Percentiles rank a stretch among this genome's conserved stretches.
phyloP scores from a whole-genome alignment of 352 stramenopile species.

The Globisporangium viniferum region DNA sequence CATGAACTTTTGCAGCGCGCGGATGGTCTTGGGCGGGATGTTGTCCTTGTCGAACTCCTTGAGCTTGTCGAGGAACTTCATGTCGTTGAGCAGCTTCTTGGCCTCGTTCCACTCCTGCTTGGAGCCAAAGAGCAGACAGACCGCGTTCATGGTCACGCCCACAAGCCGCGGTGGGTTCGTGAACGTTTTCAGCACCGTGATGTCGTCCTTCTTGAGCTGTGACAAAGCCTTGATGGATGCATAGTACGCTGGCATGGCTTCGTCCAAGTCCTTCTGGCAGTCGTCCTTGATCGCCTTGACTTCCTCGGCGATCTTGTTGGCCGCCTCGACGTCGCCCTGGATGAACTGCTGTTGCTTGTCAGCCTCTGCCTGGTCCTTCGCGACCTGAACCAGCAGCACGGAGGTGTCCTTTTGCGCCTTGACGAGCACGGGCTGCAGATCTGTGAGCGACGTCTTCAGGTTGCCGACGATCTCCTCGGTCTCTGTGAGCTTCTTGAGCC shows the following conservation, averaged over 20 bases:
- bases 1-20: constrained; percentile 90
- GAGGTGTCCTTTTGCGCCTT: constrained; percentile 89
- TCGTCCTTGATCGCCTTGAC: constrained; percentile 94
- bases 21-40: constrained; percentile 85
- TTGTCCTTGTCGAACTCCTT: constrained; percentile 90
- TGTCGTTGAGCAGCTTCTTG: constrained; percentile 89
- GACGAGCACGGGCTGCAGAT: constrained; percentile 89
- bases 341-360: constrained; percentile 91
- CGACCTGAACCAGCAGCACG: constrained; percentile 82
- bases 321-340: constrained; percentile 88
- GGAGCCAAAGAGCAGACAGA: constrained; percentile 85
- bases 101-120: constrained; percentile 92
- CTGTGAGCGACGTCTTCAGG: constrained; percentile 88
- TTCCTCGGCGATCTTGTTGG: constrained; percentile 89
- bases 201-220: constrained; percentile 91
- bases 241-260: constrained; percentile 92
- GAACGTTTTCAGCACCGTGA: constrained; percentile 92
- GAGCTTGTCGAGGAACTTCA: constrained; percentile 90
- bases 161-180: constrained; percentile 88
- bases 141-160: constrained; percentile 90
- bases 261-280: constrained; percentile 91
- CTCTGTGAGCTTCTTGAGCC: constrained; percentile 91
- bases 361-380: constrained; percentile 88
- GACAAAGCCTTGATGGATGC: constrained; percentile 89
- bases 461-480: constrained; percentile 92